Percentiles rank a stretch among this genome's conserved stretches.
phyloP scores from a whole-genome alignment of 2,329 filamentous ascomycete species.

The Rutstroemia sp. region DNA sequence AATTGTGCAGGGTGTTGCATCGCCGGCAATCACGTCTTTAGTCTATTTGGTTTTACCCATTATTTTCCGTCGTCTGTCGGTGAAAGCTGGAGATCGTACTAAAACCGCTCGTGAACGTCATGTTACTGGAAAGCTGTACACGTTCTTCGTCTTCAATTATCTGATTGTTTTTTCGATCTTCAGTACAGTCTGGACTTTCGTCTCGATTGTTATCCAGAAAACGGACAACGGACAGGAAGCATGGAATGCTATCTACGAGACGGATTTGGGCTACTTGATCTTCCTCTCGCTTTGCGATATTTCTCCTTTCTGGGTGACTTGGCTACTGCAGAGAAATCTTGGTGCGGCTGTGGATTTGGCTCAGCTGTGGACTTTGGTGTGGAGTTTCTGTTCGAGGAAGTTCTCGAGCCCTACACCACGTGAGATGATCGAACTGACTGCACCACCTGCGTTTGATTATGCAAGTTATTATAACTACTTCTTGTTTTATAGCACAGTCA shows the following conservation, averaged over 20 bases:
- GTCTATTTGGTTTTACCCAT: constrained; percentile 84
- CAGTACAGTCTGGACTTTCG: constrained; percentile 70
- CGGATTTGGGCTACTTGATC: constrained; percentile 54
- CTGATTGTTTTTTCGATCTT: constrained; percentile 90
- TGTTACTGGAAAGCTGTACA: constrained; percentile 82
- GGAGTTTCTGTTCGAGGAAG: constrained; percentile 76
- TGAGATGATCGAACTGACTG: constrained; percentile 85
- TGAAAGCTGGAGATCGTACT: constrained; percentile 77
- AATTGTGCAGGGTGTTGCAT: constrained; percentile 83
- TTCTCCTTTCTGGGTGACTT: constrained; percentile 90
- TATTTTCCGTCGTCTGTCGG: constrained; percentile 81
- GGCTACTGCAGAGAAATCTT: constrained; percentile 85
- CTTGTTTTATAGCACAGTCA: constrained; percentile 86
- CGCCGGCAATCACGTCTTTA: constrained; percentile 79
- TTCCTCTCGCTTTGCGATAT: constrained; percentile 73
- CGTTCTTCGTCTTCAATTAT: constrained; percentile 98
- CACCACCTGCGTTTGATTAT: constrained; percentile 88
- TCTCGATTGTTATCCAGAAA: constrained; percentile 55
- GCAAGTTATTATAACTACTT: constrained; percentile 98
- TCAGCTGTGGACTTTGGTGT: constrained; percentile 77
- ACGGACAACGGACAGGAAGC: constrained; percentile 50
- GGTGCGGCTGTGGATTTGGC: constrained; percentile 91
- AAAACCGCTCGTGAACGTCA: constrained; percentile 91
- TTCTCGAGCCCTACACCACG: constrained; percentile 84
- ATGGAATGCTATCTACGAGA: constrained; percentile 61